Evolutionary conservation across 2,329 filamentous ascomycete species (phyloP).

Genomic region (Beauveria medogensis): DNA sequence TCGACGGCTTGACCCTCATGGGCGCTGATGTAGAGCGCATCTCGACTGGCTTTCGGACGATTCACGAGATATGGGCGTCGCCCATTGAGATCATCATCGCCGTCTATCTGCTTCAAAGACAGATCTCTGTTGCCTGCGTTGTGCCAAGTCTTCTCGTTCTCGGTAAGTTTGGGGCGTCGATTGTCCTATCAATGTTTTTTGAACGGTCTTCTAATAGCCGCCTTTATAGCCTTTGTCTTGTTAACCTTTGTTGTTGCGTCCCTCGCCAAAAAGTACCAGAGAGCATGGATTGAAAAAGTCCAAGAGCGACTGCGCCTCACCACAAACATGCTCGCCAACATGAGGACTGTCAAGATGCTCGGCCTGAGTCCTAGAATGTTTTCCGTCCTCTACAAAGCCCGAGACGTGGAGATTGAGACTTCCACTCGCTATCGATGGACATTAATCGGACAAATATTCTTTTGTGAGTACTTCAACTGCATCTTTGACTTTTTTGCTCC

Average conservation of each 20-base stretch:
- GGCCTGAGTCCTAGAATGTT: constrained; percentile 17
- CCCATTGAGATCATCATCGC: constrained; percentile 34
- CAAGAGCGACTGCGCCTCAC: constrained; percentile 21
- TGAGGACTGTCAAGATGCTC: constrained; percentile 27
- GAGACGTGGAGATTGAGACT: constrained; percentile 15
- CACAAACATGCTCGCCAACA: constrained; percentile 20
- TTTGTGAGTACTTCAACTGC: neutral
- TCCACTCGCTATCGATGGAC: constrained; percentile 18
- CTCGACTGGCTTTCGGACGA: constrained; percentile 22
- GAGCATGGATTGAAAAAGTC: constrained; percentile 23
- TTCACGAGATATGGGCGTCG: constrained; percentile 35
- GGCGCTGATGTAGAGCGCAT: constrained; percentile 36
- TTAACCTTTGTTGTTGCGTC: constrained; percentile 17
- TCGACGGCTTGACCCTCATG: constrained; percentile 31
- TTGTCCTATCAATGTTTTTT: too few species aligned
- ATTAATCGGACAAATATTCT: constrained; percentile 11
- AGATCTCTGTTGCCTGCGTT: constrained; percentile 36
- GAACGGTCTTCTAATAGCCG: too few species aligned
- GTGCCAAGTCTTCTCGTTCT: constrained; percentile 32
- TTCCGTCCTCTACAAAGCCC: constrained; percentile 13
- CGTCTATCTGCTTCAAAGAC: constrained; percentile 35
- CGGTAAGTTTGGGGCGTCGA: constrained; percentile 7
- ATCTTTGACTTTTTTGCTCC: neutral
- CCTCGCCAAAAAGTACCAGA: constrained; percentile 12
- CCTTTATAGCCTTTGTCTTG: constrained; percentile 8